Evolutionary conservation across 2,329 filamentous ascomycete genomes (phyloP), one percentile per base, ranked within the genome.

Genomic region (Aureobasidium mangrovei): DNA sequence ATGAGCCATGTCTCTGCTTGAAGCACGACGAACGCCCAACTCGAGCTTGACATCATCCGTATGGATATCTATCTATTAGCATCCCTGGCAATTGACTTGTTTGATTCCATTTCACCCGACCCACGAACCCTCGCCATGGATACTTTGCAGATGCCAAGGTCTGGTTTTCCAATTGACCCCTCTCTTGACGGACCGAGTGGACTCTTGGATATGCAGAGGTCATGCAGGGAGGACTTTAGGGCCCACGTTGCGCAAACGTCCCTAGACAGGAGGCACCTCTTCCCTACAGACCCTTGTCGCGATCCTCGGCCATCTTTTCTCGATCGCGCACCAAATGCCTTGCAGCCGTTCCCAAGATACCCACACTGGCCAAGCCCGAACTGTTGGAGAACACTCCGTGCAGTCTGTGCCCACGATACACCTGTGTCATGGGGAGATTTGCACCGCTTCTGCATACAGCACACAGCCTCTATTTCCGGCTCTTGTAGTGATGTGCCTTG

Each of bases 351-450:
- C 26, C 12, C 2, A 52, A 28, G 36, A 43, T 28, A 32, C 44
- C 27, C 32, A 38, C 36, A 53, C 29, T 10, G 32, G 32, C 12
- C 29, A n/a, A 51, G 28, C 38, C n/a, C 47, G 38, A 51, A 29
- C 36, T 51, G 6, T 29, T 39, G 36, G 38, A 7, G 28, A n/a
- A 35, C 27, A 42, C 47, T 51, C 47, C 39, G 40, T n/a, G 2
- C 10, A 4, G 39, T 44, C 49, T 38, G 39, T 52, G 47, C 47
- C 33, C 10, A 32, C 29, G 28, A 32, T 51, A 18, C 28, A 31
- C 47, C 43, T 44, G 32, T 53, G 49, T 53, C 49, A 53, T 43
- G 39, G 26, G 47, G 49, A 53, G 49, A 53, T 53, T 53, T 53
- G 49, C 49, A 44, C 40, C 49, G 49, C 49, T 38, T 43, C 38